Evolutionary conservation across 257 asterid genomes (phyloP).

Genomic region (Knoxia roxburghii): DNA sequence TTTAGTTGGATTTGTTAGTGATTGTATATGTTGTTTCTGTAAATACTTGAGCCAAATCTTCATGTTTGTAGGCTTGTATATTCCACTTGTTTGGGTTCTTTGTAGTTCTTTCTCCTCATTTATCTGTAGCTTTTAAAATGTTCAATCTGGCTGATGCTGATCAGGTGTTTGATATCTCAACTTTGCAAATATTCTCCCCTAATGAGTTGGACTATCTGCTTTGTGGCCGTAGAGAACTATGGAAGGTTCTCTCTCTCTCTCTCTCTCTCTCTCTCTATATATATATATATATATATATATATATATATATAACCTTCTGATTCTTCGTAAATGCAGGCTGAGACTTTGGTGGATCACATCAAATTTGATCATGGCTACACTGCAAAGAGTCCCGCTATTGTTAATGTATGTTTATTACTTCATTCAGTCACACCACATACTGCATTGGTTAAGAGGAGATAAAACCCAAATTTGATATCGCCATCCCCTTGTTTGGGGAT

Average conservation of each 20-base stretch:
- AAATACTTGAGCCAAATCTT: not conserved
- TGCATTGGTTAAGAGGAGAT: not conserved
- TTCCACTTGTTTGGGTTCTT: not conserved
- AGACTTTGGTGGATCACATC: conserved; percentile 82
- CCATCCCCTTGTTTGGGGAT: not conserved
- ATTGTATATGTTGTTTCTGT: not conserved
- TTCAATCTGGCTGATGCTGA: conserved; percentile 8
- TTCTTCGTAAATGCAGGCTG: conserved; percentile 55
- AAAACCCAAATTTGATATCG: not conserved
- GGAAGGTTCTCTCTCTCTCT: conserved; percentile 63
- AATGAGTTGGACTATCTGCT: conserved; percentile 88
- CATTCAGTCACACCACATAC: not conserved
- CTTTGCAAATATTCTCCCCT: conserved; percentile 89
- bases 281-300: not conserved
- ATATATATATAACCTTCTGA: not conserved
- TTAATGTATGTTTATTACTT: conserved; percentile 45
- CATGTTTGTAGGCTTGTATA: not conserved
- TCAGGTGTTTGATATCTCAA: conserved; percentile 83
- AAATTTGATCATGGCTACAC: conserved; percentile 98
- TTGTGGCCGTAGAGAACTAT: conserved; percentile 93
- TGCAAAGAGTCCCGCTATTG: conserved; percentile 86
- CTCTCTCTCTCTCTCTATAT: conserved; percentile 3
- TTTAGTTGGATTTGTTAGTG: not conserved
- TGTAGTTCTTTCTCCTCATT: not conserved
- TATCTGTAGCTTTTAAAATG: not conserved